Base-by-base conservation (phyloP, 1,284 basidiomycete species). In the Ustilago hordei region DNA sequence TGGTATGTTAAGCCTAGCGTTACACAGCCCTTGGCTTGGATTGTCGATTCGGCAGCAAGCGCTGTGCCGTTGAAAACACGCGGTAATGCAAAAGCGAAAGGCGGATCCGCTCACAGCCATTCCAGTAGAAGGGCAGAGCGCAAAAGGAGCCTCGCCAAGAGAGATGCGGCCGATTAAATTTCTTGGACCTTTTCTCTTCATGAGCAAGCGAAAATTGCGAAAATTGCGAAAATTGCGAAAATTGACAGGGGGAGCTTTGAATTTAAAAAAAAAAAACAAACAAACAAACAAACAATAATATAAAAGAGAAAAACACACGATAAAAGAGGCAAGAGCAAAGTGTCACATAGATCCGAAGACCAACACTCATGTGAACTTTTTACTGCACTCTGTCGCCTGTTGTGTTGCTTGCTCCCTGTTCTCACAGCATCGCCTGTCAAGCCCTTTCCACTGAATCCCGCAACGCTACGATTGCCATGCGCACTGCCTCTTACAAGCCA, bases 91-190 rank as follows among this genome's bases (percentile, higher is more conserved):
- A 32, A 13, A 12, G 4, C 13, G 48, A 28, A 35, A 57, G 31
- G 47, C 41, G 55, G 55, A 41, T 31, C 31, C 31, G 28, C 23
- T 32, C 28, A 32, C 48, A 50, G 23, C 15, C n/a, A 8, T 36
- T 11, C n/a, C 50, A 28, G 15, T 53, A 31, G 32, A 53, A 31
- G 15, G 28, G 15, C 31, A 4, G 28, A 52, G 28, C 48, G 48
- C 19, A 34, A 43, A n/a, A 45, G 48, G 8, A 52, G n/a, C 3
- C 34, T 36, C 35, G 64, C 64, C 58, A 66, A 66, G 64, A 55
- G 55, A 61, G 57, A 68, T 28, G 59, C 55, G 41, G 58, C 53
- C 45, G 35, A 55, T 66, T 50, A 43, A 47, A 34, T 60, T 56
- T 53, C 43, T 55, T 59, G 50, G 59, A 19, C 0, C n/a, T 15